A percentile compares a stretch with the other conserved stretches of the same genome.
Conservation (phyloP, 2,329 filamentous ascomycete species). For the Exophiala xenobiotica region DNA sequence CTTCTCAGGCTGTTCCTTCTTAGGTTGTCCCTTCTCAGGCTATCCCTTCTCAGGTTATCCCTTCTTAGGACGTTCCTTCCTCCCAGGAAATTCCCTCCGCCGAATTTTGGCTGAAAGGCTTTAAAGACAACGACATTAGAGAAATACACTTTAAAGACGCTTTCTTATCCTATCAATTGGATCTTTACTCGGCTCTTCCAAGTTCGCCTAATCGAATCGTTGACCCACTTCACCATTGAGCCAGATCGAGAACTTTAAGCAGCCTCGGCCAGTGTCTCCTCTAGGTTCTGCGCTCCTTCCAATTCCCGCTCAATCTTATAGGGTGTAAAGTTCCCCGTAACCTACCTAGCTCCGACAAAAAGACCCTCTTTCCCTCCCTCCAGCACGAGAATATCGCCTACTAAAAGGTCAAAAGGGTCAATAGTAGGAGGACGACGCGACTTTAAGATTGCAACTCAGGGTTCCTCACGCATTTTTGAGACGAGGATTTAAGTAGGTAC, state of each 20-base stretch:
- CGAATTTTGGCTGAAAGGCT: too few relatives aligned
- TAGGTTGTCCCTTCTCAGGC: too few relatives aligned
- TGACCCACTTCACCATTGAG: neutral
- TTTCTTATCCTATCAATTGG: too few relatives aligned
- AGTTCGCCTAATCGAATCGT: neutral
- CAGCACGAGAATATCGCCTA: neutral
- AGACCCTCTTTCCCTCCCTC: neutral
- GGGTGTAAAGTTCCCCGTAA: neutral
- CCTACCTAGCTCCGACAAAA: neutral
- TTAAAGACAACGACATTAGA: neutral
- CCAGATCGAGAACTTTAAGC: neutral
- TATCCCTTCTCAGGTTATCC: too few relatives aligned
- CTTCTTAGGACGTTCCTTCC: too few relatives aligned
- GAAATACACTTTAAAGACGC: neutral
- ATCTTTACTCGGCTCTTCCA: neutral
- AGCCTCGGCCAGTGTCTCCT: neutral
- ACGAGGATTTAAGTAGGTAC: neutral
- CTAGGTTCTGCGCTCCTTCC: neutral
- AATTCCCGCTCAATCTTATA: neutral
- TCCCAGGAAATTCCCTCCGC: too few relatives aligned
- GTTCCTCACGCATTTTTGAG: neutral
- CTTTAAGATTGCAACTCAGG: neutral
- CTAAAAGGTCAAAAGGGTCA: neutral
- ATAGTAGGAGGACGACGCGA: neutral
- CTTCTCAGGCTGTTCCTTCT: too few relatives aligned